Evolutionary conservation across 345 rosid genomes (phyloP).

Genomic region (Eutrema yunnanense): DNA sequence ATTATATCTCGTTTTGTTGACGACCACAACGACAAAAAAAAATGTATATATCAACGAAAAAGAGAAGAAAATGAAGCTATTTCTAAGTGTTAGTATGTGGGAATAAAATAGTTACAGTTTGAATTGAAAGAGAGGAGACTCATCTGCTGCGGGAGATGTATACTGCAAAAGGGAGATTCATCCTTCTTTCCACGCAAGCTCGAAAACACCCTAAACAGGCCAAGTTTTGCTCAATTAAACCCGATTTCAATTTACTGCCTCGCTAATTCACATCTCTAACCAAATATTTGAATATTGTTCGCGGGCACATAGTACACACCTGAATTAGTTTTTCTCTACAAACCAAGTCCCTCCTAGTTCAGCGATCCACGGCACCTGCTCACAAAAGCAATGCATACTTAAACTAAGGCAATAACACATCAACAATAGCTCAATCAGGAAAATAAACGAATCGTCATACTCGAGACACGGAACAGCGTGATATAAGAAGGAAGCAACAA

Average conservation of each 20-base stretch:
- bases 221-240: neutral
- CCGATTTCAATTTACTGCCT: neutral
- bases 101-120: slow-evolving; percentile 20
- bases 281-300: neutral
- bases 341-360: slow-evolving; percentile 40
- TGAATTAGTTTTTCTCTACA: slow-evolving; percentile 24
- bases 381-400: slow-evolving; percentile 3
- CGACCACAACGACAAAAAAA: slow-evolving; percentile 3
- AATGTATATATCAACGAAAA: neutral
- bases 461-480: neutral
- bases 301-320: neutral
- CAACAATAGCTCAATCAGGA: neutral
- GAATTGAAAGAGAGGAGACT: slow-evolving; percentile 26
- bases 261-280: neutral
- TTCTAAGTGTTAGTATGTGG: slow-evolving; percentile 16
- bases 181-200: neutral
- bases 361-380: slow-evolving; percentile 91
- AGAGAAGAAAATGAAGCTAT: neutral
- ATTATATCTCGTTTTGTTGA: slow-evolving; percentile 3
- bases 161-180: slow-evolving; percentile 12
- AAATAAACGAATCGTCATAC: neutral
- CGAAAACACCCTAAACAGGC: neutral
- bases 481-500: neutral
- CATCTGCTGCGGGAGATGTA: slow-evolving; percentile 24
- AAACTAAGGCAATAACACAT: neutral